A percentile compares a stretch with the other conserved stretches of the same genome.
Conservation (phyloP, 345 rosid genomes). For the Eucalyptus tenuipes region DNA sequence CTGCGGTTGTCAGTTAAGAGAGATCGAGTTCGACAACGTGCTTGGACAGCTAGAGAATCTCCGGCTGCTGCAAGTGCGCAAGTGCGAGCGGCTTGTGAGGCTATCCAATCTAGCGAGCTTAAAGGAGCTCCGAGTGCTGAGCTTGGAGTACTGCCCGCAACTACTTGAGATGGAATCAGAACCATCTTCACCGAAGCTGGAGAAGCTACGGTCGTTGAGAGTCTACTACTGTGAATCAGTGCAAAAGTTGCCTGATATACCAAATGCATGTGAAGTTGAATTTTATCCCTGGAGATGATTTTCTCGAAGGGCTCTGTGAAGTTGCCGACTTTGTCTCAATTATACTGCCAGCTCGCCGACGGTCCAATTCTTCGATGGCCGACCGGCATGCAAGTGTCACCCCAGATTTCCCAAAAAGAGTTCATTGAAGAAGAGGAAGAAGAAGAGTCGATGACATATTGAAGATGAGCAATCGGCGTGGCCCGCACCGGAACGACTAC, state of each 20-base stretch:
- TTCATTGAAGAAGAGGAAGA: too few species aligned
- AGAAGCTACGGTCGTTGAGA: not conserved
- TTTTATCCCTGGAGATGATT: not conserved
- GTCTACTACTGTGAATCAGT: not conserved
- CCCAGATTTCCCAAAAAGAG: too few species aligned
- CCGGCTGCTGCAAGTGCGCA: not conserved
- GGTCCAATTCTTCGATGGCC: too few species aligned
- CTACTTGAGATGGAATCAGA: not conserved
- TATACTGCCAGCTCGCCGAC: too few species aligned
- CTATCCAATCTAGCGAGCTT: not conserved
- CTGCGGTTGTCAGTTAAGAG: not conserved
- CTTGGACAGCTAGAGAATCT: not conserved
- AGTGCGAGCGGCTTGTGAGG: not conserved
- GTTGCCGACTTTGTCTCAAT: too few species aligned
- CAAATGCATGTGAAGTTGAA: not conserved
- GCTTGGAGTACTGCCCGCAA: not conserved
- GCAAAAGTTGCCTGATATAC: not conserved
- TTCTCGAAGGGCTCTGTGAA: too few species aligned
- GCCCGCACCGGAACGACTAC: slow-evolving; percentile 2
- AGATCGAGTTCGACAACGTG: not conserved
- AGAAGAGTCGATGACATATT: too few species aligned
- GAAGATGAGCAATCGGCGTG: slow-evolving; percentile 45
- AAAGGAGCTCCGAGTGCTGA: not conserved
- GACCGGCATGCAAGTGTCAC: too few species aligned
- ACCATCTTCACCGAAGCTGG: not conserved